Evolutionary conservation across 2,329 filamentous ascomycete species (phyloP), one percentile per base, ranked within the genome.

Genomic region (Cladosporium colombiae): DNA sequence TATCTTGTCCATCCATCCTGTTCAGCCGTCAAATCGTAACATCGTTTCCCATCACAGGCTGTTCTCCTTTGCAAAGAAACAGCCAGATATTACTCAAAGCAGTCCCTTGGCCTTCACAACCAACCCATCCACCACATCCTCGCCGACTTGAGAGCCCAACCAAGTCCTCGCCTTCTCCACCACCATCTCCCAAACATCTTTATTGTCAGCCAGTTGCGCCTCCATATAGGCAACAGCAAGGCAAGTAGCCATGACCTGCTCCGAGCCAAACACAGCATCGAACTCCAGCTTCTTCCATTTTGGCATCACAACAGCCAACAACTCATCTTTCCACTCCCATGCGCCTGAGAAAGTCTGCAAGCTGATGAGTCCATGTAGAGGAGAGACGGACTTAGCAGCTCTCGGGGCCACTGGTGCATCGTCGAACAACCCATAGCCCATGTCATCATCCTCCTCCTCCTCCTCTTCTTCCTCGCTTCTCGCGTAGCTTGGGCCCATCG

Each of bases 161-260:
- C 72, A 75, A 13, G 23, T 46, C 71, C 77, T 80, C 0, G 85
- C 87, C 79, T 89, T 90, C 11, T 84, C 83, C 18, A 83, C 85
- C 46, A 90, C 77, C 80, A 91, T 79, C 68, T 88, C 87, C 88
- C 88, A 91, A 7, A 81, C 81, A 2, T 87, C 88, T 72, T 79
- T 77, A 60, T 85, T 79, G 0, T 68, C 76, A 0, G 40, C 69
- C 66, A 86, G 70, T 64, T 78, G 81, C 49, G 61, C 74, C 71
- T 85, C 81, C 67, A 91, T 74, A 66, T 78, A 85, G 1, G 75
- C 78, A 8, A 88, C 64, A 1, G 82, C 84, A 31, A 85, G 62
- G 0, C 75, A 75, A 0, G 82, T 83, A 1, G 74, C 73, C 21
- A 76, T 16, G 16, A 71, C 66, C 49, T 68, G 66, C 68, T 71